phyloP scores from a whole-genome alignment of 495 filamentous ascomycete species.

The Penicillium roqueforti region DNA sequence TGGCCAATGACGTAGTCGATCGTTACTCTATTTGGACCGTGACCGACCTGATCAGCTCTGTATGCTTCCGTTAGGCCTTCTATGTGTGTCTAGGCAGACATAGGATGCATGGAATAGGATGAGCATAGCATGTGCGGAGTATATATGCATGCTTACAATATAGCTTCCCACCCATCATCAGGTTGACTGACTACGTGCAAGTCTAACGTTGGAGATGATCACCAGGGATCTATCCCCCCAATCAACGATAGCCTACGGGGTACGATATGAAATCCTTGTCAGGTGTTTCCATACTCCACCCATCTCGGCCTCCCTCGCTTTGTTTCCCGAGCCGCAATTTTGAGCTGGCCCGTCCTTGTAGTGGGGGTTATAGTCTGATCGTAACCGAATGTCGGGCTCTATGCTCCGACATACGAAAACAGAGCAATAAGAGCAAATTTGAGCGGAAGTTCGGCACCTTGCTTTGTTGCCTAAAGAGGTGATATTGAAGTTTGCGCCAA shows the following conservation, averaged over 20 bases:
- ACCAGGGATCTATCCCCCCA: not conserved
- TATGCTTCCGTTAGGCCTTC: not conserved
- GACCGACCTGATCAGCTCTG: not conserved
- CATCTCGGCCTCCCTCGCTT: constrained; percentile 18
- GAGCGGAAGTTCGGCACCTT: not conserved
- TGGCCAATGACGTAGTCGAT: constrained; percentile 23
- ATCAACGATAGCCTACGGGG: not conserved
- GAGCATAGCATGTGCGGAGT: too few relatives aligned
- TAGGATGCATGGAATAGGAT: not conserved
- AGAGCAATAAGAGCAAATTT: not conserved
- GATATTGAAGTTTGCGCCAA: not conserved
- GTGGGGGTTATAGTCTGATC: constrained; percentile 5
- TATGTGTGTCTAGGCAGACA: not conserved
- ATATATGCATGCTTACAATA: too few relatives aligned
- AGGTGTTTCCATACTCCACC: constrained; percentile 11
- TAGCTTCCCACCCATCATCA: too few relatives aligned
- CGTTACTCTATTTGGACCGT: constrained; percentile 15
- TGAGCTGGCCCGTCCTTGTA: constrained; percentile 8
- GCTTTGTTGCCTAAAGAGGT: not conserved
- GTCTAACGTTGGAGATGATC: not conserved
- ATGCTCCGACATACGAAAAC: not conserved
- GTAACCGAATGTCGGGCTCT: not conserved
- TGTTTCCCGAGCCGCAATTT: constrained; percentile 22
- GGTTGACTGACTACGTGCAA: not conserved
- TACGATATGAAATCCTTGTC: constrained; percentile 1